Base-by-base conservation (phyloP, 1,284 basidiomycete genomes). In the Agaricales sp. region DNA sequence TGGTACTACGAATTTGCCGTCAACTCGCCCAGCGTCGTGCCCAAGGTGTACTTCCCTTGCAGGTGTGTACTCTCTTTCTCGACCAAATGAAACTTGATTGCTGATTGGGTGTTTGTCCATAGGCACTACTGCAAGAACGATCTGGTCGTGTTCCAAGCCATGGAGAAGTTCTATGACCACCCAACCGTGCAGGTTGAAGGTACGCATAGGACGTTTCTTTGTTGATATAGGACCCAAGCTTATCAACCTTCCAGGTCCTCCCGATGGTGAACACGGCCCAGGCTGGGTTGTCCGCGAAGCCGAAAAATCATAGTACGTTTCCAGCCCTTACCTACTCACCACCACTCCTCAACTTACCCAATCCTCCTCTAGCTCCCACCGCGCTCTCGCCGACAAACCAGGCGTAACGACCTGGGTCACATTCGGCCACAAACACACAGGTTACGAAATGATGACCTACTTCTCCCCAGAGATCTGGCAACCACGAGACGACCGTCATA, bases 361-460 rank as follows among this genome's bases (percentile, higher is more conserved):
- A 24, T 45, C 44, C 20, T 45, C 14, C 12, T 30, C 14, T 30
- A 41, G 39, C 39, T 16, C 39, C 6, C 44, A 45, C 21, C 44
- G 44, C 6, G 11, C 4, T 4, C 21, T 45, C 6, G 44, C 20
- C 20, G 22, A 22, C 6, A 8, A 13, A 14, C 20, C 21, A n/a
- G 44, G 44, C 18, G 23, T 45, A 6, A 4, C 4, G 8, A 45
- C 44, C 18, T 45, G 24, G 20, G 21, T 45, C 20, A 45, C 44
- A 4, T 45, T 45, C 24, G 44, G 21, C 11, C 21, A 23, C 13
- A 45, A 45, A 26, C 57, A 58, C 45, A 26, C 4, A n/a, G 44
- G 44, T 12, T 45, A 21, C 12, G 44, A 45, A 18, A 6, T 45
- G 18, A 45, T 21, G 12, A 45, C 12, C 21, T 45, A 45, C 24